Evolutionary conservation across 257 asterid species (phyloP).

Genomic region (Paulownia fortunei): DNA sequence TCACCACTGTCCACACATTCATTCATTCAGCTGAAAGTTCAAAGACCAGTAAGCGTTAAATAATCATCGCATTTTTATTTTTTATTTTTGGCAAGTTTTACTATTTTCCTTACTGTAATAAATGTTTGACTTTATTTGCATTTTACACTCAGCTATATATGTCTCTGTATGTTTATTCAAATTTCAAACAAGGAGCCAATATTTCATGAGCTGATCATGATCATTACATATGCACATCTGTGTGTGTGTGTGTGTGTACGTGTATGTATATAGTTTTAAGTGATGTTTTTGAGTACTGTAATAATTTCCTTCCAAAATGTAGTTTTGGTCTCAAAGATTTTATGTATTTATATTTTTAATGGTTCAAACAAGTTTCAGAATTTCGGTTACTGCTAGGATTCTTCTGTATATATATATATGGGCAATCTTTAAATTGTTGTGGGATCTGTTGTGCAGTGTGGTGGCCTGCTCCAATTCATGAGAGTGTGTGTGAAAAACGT

Average conservation of each 20-base stretch:
- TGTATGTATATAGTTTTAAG: not conserved
- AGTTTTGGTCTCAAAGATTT: not conserved
- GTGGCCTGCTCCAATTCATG: not conserved
- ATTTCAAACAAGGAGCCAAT: not conserved
- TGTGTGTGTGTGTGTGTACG: not conserved
- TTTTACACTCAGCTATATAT: not conserved
- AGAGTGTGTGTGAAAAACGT: too few relatives aligned
- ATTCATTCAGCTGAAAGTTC: slow-evolving; percentile 15
- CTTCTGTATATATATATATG: not conserved
- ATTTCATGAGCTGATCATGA: not conserved
- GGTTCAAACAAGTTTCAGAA: not conserved
- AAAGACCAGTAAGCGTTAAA: not conserved
- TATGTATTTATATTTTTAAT: not conserved
- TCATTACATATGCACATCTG: not conserved
- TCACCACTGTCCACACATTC: not conserved
- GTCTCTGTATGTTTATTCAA: not conserved
- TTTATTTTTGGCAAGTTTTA: not conserved
- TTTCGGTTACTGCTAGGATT: not conserved
- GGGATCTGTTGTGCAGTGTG: not conserved
- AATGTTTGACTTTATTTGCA: not conserved
- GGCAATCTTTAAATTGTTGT: not conserved
- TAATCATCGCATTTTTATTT: too few relatives aligned
- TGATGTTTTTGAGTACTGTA: not conserved
- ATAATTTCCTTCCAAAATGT: not conserved
- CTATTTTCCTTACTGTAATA: not conserved